Percentiles rank a stretch among this genome's conserved stretches.
phyloP scores from a whole-genome alignment of 495 filamentous ascomycete genomes.

The Recurvomyces mirabilis region DNA sequence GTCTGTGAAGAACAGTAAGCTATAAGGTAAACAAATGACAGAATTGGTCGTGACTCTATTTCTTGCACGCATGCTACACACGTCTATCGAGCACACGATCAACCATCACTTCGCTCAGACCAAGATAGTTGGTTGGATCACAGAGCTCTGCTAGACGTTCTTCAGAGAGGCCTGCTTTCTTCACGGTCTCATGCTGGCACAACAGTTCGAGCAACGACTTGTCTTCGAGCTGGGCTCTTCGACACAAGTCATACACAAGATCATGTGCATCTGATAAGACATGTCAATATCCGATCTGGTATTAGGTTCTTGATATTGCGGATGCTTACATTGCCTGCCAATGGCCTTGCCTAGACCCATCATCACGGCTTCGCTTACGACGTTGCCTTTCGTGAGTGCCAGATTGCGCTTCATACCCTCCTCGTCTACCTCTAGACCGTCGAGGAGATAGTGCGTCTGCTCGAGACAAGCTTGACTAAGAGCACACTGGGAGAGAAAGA shows the following conservation, averaged over 20 bases:
- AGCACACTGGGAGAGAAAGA: conserved; percentile 8
- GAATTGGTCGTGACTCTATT: too few relatives aligned
- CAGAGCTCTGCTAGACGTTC: conserved; percentile 18
- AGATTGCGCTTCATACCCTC: conserved; percentile 19
- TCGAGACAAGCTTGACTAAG: conserved; percentile 15
- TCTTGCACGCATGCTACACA: too few relatives aligned
- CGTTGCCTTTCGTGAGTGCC: conserved; percentile 13
- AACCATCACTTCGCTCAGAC: conserved; percentile 20
- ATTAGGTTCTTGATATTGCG: not conserved
- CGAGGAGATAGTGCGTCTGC: conserved; percentile 17
- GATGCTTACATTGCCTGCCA: conserved; percentile 14
- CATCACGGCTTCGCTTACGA: conserved; percentile 23
- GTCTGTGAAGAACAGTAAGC: not conserved
- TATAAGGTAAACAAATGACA: too few relatives aligned
- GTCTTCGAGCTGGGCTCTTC: conserved; percentile 8
- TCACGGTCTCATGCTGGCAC: conserved; percentile 12
- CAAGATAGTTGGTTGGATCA: conserved; percentile 21
- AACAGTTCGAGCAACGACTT: conserved; percentile 17
- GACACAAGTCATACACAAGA: conserved; percentile 22
- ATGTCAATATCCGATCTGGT: too few relatives aligned
- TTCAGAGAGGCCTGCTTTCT: conserved; percentile 11
- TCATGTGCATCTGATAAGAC: conserved; percentile 17
- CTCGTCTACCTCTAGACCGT: conserved; percentile 21
- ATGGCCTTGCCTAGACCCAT: conserved; percentile 24
- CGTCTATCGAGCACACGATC: conserved; percentile 10